These are phyloP conservation scores for Paradendryphiella salina DNA, from an alignment of 2,329 filamentous ascomycete genomes.

Conservation along the genomic window DNA sequence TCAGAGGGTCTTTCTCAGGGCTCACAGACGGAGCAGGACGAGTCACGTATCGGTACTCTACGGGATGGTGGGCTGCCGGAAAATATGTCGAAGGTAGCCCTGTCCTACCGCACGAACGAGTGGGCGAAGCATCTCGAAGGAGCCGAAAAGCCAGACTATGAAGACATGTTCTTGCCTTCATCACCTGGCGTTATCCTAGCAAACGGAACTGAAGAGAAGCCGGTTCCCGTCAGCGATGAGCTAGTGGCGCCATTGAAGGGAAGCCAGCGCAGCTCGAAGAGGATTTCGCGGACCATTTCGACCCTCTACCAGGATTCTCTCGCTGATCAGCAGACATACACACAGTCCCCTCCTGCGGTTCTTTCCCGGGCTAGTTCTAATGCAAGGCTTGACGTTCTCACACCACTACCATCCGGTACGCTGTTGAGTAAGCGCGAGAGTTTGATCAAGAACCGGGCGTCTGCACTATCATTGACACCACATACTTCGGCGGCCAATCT, in stretches of 20 bases:
- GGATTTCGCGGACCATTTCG: constrained; percentile 30
- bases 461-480: constrained; percentile 46
- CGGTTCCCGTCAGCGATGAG: constrained; percentile 55
- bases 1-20: constrained; percentile 39
- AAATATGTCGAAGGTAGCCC: constrained; percentile 74
- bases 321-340: constrained; percentile 16
- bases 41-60: constrained; percentile 51
- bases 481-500: constrained; percentile 35
- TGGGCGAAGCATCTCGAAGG: constrained; percentile 88
- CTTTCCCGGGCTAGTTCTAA: constrained; percentile 32
- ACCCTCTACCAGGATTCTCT: constrained; percentile 29
- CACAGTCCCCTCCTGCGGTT: constrained; percentile 27
- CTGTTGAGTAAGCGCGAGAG: constrained; percentile 60
- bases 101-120: constrained; percentile 88
- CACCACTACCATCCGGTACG: constrained; percentile 48
- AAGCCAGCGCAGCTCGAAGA: constrained; percentile 29
- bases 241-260: constrained; percentile 26
- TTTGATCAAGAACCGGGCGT: constrained; percentile 51
- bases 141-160: constrained; percentile 72
- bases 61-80: constrained; percentile 63
- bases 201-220: constrained; percentile 52
- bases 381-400: constrained; percentile 18
- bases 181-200: constrained; percentile 51
- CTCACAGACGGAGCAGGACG: constrained; percentile 31
- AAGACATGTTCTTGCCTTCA: constrained; percentile 58